Conservation (phyloP, 306 rosid genomes). For the Cicer cuneatum region DNA sequence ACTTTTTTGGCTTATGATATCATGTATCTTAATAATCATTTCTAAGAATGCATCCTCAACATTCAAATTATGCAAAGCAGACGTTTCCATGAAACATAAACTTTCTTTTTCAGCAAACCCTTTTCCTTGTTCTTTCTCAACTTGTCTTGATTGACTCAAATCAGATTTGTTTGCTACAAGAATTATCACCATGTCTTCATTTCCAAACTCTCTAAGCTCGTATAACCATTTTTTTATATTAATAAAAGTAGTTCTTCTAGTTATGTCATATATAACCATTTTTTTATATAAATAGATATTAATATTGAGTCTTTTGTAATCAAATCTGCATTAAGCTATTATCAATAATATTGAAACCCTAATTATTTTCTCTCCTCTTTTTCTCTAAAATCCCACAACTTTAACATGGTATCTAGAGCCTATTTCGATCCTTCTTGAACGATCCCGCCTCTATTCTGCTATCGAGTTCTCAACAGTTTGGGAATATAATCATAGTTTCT, state of each 20-base stretch:
- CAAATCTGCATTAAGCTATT: no score
- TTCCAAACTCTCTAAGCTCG: slow-evolving; percentile 74
- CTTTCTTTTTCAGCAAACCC: slow-evolving; percentile 67
- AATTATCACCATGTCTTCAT: slow-evolving; percentile 73
- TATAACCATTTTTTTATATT: slow-evolving; percentile 73
- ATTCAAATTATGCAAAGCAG: slow-evolving; percentile 77
- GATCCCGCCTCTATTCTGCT: no score
- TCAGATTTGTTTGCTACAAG: slow-evolving; percentile 83
- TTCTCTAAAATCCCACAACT: no score
- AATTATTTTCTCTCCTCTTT: no score
- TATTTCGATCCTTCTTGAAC: no score
- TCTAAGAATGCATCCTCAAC: slow-evolving; percentile 80
- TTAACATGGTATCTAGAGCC: no score
- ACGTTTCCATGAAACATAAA: slow-evolving; percentile 89
- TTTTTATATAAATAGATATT: no score
- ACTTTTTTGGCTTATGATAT: slow-evolving; percentile 64
- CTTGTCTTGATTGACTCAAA: slow-evolving; percentile 69
- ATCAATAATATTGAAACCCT: no score
- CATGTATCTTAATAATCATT: slow-evolving; percentile 73
- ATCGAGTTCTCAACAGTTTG: no score
- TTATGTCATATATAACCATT: slow-evolving; percentile 92
- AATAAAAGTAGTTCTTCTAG: slow-evolving; percentile 56
- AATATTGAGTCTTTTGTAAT: no score
- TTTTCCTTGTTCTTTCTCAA: slow-evolving; percentile 70
- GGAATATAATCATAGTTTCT: no score